Evolutionary conservation across 768 basidiomycete species (phyloP).

Genomic region (Obba rivulosa): DNA sequence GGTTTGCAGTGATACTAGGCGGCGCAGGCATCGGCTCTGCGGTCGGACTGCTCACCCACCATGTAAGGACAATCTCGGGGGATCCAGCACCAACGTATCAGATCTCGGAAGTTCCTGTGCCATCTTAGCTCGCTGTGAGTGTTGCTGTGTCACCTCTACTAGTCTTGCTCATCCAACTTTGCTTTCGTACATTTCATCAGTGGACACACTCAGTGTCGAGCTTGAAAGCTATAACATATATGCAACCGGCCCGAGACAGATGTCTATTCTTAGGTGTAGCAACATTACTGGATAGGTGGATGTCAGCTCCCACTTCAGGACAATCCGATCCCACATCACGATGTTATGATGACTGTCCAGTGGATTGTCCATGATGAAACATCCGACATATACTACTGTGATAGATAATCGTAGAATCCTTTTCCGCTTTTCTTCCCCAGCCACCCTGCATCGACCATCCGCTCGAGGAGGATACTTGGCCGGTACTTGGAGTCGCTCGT

Average conservation of each 20-base stretch:
- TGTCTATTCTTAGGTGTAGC: too few relatives aligned
- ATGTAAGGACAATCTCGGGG: slow-evolving; percentile 47
- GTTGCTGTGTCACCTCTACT: neutral
- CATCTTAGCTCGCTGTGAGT: neutral
- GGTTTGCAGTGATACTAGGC: slow-evolving; percentile 57
- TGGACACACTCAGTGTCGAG: too few relatives aligned
- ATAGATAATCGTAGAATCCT: slow-evolving; percentile 86
- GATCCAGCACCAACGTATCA: slow-evolving; percentile 40
- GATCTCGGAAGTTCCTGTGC: slow-evolving; percentile 25
- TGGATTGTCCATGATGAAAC: too few relatives aligned
- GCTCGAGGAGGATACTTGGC: slow-evolving; percentile 80
- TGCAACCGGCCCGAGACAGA: too few relatives aligned
- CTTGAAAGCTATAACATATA: too few relatives aligned
- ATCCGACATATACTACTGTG: too few relatives aligned
- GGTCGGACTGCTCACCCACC: slow-evolving; percentile 54
- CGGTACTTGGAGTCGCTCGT: slow-evolving; percentile 95
- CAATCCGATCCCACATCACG: too few relatives aligned
- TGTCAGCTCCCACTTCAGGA: too few relatives aligned
- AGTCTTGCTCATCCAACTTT: neutral
- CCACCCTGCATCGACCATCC: slow-evolving; percentile 98
- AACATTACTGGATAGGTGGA: too few relatives aligned
- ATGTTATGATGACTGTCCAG: too few relatives aligned
- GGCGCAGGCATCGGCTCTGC: slow-evolving; percentile 65
- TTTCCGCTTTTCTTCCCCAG: slow-evolving; percentile 89
- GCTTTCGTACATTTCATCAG: neutral